Evolutionary conservation across 495 filamentous ascomycete species (phyloP).

Genomic region (Penicillium parvum): DNA sequence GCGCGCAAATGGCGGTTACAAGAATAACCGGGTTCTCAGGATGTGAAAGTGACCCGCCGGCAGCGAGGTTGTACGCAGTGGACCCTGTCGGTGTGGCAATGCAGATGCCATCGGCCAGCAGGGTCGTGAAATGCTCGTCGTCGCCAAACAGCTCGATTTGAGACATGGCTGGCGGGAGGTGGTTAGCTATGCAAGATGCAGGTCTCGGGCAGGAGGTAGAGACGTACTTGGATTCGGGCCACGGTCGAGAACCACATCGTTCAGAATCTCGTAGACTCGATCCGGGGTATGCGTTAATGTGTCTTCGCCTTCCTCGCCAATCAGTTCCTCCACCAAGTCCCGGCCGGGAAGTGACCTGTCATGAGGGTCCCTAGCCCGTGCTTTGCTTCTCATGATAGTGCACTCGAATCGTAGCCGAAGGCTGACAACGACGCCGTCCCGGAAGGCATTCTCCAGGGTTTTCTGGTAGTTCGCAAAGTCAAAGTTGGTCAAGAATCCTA

Average conservation of each 20-base stretch:
- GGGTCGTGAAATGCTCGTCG: conserved; percentile 86
- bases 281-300: conserved; percentile 77
- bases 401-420: conserved; percentile 87
- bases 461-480: conserved; percentile 72
- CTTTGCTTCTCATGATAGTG: conserved; percentile 83
- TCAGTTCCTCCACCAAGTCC: conserved; percentile 85
- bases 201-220: neutral
- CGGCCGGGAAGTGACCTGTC: conserved; percentile 28
- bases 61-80: conserved; percentile 95
- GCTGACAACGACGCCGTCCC: conserved; percentile 83
- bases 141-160: conserved; percentile 89
- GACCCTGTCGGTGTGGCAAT: conserved; percentile 89
- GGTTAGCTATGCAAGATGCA: neutral
- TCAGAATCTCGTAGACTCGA: conserved; percentile 80
- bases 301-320: conserved; percentile 78
- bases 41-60: conserved; percentile 91
- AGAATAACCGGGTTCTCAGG: conserved; percentile 97
- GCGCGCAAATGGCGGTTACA: conserved; percentile 90
- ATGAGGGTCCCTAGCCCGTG: conserved; percentile 23
- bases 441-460: conserved; percentile 67
- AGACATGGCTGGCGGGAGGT: conserved; percentile 63
- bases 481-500: conserved; percentile 96
- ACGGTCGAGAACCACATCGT: conserved; percentile 86
- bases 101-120: conserved; percentile 84
- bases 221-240: conserved; percentile 81